A percentile compares a stretch with the other conserved stretches of the same genome.
Evolutionary conservation across 2,329 filamentous ascomycete species (phyloP).

Genomic region (Pseudopyricularia javanii): DNA sequence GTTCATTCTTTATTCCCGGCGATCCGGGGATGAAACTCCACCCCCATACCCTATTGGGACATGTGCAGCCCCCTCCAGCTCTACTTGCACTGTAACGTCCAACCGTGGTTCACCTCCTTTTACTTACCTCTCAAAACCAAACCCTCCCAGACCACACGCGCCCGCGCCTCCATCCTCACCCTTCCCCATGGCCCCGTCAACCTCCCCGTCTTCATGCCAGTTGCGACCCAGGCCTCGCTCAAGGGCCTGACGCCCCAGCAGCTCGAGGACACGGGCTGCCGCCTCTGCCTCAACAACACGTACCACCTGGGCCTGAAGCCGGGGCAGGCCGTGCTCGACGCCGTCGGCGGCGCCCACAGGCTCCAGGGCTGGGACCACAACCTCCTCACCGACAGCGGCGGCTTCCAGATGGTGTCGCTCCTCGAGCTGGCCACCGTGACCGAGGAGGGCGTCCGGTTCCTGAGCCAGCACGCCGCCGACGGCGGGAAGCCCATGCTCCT

Average conservation of each 20-base stretch:
- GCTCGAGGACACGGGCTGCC: slow-evolving; percentile 77
- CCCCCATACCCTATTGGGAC: not conserved
- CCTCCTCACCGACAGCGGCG: slow-evolving; percentile 73
- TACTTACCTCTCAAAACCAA: not conserved
- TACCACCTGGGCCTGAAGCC: slow-evolving; percentile 95
- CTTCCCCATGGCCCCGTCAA: slow-evolving; percentile 86
- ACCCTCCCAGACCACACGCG: slow-evolving; percentile 70
- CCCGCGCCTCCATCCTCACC: slow-evolving; percentile 74
- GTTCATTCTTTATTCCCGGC: too few species aligned
- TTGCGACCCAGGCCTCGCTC: slow-evolving; percentile 89
- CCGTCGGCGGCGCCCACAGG: slow-evolving; percentile 84
- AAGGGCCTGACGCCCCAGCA: slow-evolving; percentile 92
- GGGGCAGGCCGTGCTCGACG: slow-evolving; percentile 77
- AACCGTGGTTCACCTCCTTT: not conserved
- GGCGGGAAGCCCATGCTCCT: slow-evolving; percentile 93
- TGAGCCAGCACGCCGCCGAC: slow-evolving; percentile 89
- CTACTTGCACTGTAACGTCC: not conserved
- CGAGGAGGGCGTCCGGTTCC: slow-evolving; percentile 87
- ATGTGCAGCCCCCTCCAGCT: not conserved
- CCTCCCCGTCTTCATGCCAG: slow-evolving; percentile 95
- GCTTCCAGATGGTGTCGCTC: slow-evolving; percentile 96
- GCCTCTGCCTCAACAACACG: slow-evolving; percentile 92
- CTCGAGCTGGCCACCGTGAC: slow-evolving; percentile 88
- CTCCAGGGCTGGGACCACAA: slow-evolving; percentile 94
- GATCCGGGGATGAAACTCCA: not conserved